phyloP scores from a whole-genome alignment of 2,329 filamentous ascomycete genomes.

The Colletotrichum sojae region DNA sequence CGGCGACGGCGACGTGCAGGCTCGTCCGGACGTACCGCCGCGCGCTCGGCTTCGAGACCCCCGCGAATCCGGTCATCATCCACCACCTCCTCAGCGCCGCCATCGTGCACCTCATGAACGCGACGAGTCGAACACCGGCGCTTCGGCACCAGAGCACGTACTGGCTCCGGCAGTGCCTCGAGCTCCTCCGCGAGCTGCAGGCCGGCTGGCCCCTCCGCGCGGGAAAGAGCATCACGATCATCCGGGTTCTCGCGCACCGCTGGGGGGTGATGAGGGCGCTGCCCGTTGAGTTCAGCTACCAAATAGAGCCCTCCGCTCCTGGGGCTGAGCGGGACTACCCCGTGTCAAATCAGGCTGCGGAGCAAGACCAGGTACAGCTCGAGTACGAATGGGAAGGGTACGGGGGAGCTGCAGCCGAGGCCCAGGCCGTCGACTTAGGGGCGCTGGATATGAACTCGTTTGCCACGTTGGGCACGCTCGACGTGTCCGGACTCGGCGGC shows the following conservation, averaged over 20 bases:
- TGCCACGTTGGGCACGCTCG: slow-evolving; percentile 5
- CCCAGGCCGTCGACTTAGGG: background rate
- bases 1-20: slow-evolving; percentile 32
- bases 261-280: slow-evolving; percentile 36
- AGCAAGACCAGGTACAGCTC: background rate
- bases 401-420: background rate
- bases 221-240: slow-evolving; percentile 28
- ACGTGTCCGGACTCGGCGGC: slow-evolving; percentile 9
- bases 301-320: slow-evolving; percentile 1
- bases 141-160: slow-evolving; percentile 37
- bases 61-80: slow-evolving; percentile 39
- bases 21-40: slow-evolving; percentile 39
- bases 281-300: slow-evolving; percentile 25
- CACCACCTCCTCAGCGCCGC: slow-evolving; percentile 42
- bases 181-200: slow-evolving; percentile 32
- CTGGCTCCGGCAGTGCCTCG: slow-evolving; percentile 40
- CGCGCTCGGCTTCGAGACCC: slow-evolving; percentile 29
- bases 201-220: slow-evolving; percentile 22
- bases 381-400: slow-evolving; percentile 33
- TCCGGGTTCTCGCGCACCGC: slow-evolving; percentile 26
- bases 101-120: slow-evolving; percentile 42
- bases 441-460: slow-evolving; percentile 18
- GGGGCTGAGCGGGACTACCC: background rate
- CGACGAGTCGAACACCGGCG: slow-evolving; percentile 34
- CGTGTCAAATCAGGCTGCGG: background rate